These are phyloP conservation scores for Parafenestella ontariensis DNA, from an alignment of 2,329 filamentous ascomycete species.

Conservation along the genomic window DNA sequence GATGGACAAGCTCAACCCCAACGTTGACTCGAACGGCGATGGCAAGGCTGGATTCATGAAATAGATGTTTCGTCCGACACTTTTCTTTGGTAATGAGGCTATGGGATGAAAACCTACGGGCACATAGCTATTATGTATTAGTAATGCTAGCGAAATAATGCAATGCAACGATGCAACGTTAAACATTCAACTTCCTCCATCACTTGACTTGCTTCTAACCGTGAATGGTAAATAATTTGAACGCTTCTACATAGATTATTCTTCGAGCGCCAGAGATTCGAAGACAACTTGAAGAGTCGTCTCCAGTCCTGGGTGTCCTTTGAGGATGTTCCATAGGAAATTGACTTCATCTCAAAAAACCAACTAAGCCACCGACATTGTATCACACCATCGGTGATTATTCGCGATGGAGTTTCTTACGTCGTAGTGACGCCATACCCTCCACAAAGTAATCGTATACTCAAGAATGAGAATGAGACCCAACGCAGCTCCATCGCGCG, in stretches of 20 bases:
- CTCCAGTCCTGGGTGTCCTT: too few species aligned
- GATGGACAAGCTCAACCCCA: constrained; percentile 63
- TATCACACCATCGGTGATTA: not conserved
- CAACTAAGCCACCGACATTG: too few species aligned
- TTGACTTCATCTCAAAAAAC: too few species aligned
- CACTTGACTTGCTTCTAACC: not conserved
- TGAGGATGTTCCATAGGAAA: too few species aligned
- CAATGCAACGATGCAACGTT: not conserved
- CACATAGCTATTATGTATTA: constrained; percentile 1
- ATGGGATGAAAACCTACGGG: not conserved
- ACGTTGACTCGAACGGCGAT: constrained; percentile 60
- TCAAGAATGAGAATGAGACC: not conserved
- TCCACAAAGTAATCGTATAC: not conserved
- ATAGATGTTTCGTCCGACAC: constrained; percentile 39
- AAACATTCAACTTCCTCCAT: not conserved
- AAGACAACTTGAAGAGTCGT: too few species aligned
- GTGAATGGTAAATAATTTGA: constrained; percentile 1
- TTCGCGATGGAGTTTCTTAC: too few species aligned
- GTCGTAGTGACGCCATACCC: not conserved
- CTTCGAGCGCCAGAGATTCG: too few species aligned
- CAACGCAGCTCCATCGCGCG: not conserved
- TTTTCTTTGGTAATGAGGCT: not conserved
- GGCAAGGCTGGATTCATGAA: constrained; percentile 65
- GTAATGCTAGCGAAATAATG: not conserved
- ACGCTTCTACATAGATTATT: too few species aligned